Base-by-base conservation (phyloP, 1,139 yeast species). In the Taphrina populina region DNA sequence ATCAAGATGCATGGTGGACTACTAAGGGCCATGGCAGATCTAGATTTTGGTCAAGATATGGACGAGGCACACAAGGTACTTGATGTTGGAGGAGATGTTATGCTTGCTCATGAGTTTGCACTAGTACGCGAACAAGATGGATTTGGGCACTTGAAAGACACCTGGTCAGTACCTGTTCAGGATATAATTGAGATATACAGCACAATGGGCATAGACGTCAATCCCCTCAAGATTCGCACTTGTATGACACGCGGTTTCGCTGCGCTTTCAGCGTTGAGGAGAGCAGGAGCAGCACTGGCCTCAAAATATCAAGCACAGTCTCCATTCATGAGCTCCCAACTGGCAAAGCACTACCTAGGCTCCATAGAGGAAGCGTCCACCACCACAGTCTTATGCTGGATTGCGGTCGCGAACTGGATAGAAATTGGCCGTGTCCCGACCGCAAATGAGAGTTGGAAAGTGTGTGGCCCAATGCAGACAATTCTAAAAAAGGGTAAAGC, bases 31-130 rank as follows among this genome's bases (percentile, higher is more conserved):
- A 62, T 81, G 58, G 72, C 79, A 0, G 70, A 67, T 26, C 63
- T 72, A 45, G 85, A 81, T 57, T 80, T 80, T 62, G 71, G 68
- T 54, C 81, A 80, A 0, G 73, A 76, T 57, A 61, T 63, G 8
- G 65, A 67, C 1, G 63, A 65, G 2, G 84, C 84, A 0, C 86
- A 81, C 63, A 61, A 69, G 4, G 73, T 70, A 43, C 64, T 80
- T 13, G 86, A 81, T 59, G 71, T 80, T 0, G 81, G 82, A 15
- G 85, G 83, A 2, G 86, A 81, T 62, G 74, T 80, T 63, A 63
- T 81, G 6, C 64, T 73, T 17, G 62, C 81, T 57, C 60, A 72
- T 3, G 27, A 69, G 71, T 52, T 64, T 75, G 49, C 65, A 74
- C 11, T 61, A 64, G 30, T 68, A 70, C 23, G 60, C 62, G 0